Percentiles rank a stretch among this genome's conserved stretches.
phyloP scores from a whole-genome alignment of 129 eudicot species.

The Tagetes patula region DNA sequence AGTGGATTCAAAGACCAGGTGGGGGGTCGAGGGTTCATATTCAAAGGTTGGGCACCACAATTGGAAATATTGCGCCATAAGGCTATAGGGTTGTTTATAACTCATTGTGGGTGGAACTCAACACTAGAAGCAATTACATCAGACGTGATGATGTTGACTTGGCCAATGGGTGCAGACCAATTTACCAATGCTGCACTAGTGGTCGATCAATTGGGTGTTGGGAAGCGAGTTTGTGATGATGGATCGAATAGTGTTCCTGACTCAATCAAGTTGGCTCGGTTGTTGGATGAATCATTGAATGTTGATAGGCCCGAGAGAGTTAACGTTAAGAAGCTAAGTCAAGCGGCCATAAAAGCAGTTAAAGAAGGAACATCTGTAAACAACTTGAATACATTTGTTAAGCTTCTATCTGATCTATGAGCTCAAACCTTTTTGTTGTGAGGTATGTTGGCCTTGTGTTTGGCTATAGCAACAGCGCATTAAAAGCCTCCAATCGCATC shows the following conservation, averaged over 20 bases:
- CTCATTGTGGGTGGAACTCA: constrained; percentile 66
- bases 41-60: constrained; percentile 59
- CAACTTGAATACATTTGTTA: constrained; percentile 29
- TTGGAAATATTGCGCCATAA: constrained; percentile 41
- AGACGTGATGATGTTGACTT: constrained; percentile 42
- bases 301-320: constrained; percentile 1
- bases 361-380: constrained; percentile 36
- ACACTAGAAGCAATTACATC: constrained; percentile 35
- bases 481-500: constrained; percentile 41
- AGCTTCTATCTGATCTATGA: constrained; percentile 22
- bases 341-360: constrained; percentile 27
- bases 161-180: constrained; percentile 58
- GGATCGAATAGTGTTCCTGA: constrained; percentile 41
- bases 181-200: constrained; percentile 36
- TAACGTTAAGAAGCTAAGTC: constrained; percentile 19
- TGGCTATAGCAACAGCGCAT: no score
- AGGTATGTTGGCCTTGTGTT: no score
- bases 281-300: constrained; percentile 29
- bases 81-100: constrained; percentile 46
- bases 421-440: not conserved
- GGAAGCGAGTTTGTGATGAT: constrained; percentile 35
- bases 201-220: constrained; percentile 41
- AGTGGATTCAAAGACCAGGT: constrained; percentile 47
- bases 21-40: constrained; percentile 37
- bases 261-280: constrained; percentile 34